A percentile compares a stretch with the other conserved stretches of the same genome.
Conservation (phyloP, 225 moss, liverwort and hornwort genomes). For the Antitrichia curtipendula region DNA sequence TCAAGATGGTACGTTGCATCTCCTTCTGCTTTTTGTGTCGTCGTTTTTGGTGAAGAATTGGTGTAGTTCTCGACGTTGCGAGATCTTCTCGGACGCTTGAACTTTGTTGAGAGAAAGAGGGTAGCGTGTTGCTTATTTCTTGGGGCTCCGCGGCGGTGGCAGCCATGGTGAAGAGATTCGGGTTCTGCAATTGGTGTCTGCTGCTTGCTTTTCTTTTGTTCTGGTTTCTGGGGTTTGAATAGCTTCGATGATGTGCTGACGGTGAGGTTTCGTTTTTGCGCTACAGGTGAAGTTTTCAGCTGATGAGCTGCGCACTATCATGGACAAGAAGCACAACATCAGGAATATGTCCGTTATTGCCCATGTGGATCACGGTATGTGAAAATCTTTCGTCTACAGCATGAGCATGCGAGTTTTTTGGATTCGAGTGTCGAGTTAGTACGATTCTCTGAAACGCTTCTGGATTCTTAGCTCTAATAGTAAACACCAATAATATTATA, state of each 20-base stretch:
- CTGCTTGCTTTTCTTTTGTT: neutral
- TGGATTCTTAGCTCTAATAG: neutral
- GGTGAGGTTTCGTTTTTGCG: neutral
- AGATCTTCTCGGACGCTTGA: neutral
- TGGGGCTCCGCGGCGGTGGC: neutral
- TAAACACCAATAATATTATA: too few relatives aligned
- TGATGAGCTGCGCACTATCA: constrained; percentile 33
- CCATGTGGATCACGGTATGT: constrained; percentile 44
- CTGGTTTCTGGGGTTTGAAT: neutral
- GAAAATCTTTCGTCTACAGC: neutral
- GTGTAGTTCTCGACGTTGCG: neutral
- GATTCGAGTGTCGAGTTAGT: neutral
- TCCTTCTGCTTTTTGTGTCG: neutral
- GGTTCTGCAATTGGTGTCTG: neutral
- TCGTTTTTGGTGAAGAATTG: neutral
- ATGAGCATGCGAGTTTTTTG: neutral
- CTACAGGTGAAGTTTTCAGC: constrained; percentile 45
- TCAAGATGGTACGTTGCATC: constrained; percentile 1
- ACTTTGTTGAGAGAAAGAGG: neutral
- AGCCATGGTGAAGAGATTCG: neutral
- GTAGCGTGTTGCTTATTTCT: neutral
- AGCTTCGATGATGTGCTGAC: neutral
- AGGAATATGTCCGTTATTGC: constrained; percentile 55
- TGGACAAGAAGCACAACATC: constrained; percentile 57
- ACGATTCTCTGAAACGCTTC: neutral